phyloP scores from a whole-genome alignment of 2,329 filamentous ascomycete species.

The Proliferodiscus dingleyae region DNA sequence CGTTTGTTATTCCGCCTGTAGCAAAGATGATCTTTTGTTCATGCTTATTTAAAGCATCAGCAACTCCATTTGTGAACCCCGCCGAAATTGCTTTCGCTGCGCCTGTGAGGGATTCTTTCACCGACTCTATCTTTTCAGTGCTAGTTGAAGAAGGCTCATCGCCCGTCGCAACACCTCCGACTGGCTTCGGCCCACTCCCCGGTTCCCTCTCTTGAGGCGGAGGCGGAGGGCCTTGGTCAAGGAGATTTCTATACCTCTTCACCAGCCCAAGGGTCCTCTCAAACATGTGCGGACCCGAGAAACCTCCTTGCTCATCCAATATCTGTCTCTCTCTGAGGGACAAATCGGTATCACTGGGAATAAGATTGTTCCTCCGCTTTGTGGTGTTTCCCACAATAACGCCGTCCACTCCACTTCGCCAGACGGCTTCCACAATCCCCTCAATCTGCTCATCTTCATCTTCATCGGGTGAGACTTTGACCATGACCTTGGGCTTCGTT shows the following conservation, averaged over 20 bases:
- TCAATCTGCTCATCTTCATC: conserved; percentile 78
- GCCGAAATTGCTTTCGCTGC: no score
- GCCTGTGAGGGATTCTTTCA: conserved; percentile 15
- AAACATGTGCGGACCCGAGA: conserved; percentile 87
- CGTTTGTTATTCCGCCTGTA: conserved; percentile 86
- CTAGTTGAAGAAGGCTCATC: conserved; percentile 33
- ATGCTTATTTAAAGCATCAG: background rate
- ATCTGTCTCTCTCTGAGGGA: conserved; percentile 61
- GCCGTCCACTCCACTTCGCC: conserved; percentile 81
- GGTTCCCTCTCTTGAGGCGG: conserved; percentile 19
- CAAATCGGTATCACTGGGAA: conserved; percentile 63
- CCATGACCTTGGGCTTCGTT: conserved; percentile 80
- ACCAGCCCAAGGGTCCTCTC: conserved; percentile 74
- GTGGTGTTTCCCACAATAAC: conserved; percentile 98
- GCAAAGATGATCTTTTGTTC: conserved; percentile 78
- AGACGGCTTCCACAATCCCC: conserved; percentile 83
- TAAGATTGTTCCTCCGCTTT: conserved; percentile 67
- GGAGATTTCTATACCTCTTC: conserved; percentile 66
- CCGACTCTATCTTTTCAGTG: conserved; percentile 31
- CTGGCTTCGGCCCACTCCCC: background rate
- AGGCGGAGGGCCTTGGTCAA: conserved; percentile 49
- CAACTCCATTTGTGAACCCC: background rate
- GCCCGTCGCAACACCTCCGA: conserved; percentile 12
- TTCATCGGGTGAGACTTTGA: conserved; percentile 96
- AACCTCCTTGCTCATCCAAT: conserved; percentile 76